Percentiles rank a stretch among this genome's conserved stretches.
Conservation (phyloP, 805 yeast species). For the Pichia gijzeniarum region DNA sequence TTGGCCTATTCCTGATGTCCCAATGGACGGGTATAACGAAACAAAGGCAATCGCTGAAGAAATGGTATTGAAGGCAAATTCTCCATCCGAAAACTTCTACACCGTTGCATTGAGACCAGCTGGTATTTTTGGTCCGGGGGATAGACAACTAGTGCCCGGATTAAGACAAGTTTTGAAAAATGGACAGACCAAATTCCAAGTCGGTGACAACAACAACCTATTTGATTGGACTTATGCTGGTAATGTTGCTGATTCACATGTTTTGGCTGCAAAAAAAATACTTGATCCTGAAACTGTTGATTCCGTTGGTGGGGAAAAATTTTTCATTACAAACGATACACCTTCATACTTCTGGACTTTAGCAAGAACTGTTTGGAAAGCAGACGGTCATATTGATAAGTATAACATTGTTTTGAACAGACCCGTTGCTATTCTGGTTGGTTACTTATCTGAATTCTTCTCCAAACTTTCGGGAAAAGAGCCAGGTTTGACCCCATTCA, state of each 20-base stretch:
- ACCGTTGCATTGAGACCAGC: constrained; percentile 94
- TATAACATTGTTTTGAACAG: constrained; percentile 61
- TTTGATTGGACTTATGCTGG: constrained; percentile 99
- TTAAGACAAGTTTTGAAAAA: constrained; percentile 71
- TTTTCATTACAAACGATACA: constrained; percentile 87
- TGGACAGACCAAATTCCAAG: constrained; percentile 87
- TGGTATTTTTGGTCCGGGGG: constrained; percentile 98
- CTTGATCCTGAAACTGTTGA: constrained; percentile 38
- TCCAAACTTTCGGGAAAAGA: constrained; percentile 71
- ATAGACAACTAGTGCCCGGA: constrained; percentile 93
- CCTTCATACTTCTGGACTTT: constrained; percentile 97
- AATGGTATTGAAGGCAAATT: constrained; percentile 70
- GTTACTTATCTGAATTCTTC: constrained; percentile 72
- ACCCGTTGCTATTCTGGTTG: constrained; percentile 73
- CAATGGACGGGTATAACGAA: constrained; percentile 96
- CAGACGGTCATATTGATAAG: constrained; percentile 79
- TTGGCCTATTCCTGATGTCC: constrained; percentile 85
- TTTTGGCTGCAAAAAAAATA: constrained; percentile 78
- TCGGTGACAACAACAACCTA: constrained; percentile 89
- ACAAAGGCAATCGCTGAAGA: constrained; percentile 90
- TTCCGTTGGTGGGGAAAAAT: constrained; percentile 74
- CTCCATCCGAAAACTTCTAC: constrained; percentile 44
- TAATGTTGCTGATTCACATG: constrained; percentile 95
- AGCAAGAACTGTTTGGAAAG: constrained; percentile 96
- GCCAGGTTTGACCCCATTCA: constrained; percentile 91